A percentile compares a stretch with the other conserved stretches of the same genome.
Conservation (phyloP, 768 basidiomycete genomes). For the Russula vinacea region DNA sequence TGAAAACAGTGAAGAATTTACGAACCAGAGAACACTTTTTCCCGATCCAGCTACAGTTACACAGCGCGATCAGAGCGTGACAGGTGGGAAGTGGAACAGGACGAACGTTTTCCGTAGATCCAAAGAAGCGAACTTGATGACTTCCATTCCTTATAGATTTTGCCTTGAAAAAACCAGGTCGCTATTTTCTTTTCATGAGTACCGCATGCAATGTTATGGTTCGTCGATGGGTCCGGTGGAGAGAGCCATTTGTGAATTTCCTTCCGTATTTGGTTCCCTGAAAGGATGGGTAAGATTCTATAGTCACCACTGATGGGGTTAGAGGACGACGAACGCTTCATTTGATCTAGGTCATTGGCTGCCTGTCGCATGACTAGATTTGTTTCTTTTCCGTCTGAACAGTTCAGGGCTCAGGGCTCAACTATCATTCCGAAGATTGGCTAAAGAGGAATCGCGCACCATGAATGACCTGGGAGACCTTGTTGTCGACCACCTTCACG, state of each 20-base stretch:
- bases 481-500: not conserved
- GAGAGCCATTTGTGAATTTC: not conserved
- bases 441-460: not conserved
- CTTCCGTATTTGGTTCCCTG: not conserved
- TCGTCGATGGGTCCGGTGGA: not conserved
- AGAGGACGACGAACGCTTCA: not conserved
- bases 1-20: not conserved
- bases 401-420: not conserved
- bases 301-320: not conserved
- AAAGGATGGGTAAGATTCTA: not conserved
- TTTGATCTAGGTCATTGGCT: not conserved
- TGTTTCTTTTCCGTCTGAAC: not conserved
- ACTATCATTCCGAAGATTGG: too few relatives aligned
- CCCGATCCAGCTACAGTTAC: not conserved
- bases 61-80: not conserved
- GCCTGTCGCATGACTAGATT: not conserved
- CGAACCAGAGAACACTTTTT: not conserved
- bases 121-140: not conserved
- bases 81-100: not conserved
- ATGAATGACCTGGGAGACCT: not conserved
- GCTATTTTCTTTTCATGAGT: not conserved
- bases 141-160: not conserved
- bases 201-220: not conserved
- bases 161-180: not conserved
- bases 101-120: constrained; percentile 1